Evolutionary conservation across 208 protist genomes (phyloP).

Genomic region (Wallacemonas sp.): DNA sequence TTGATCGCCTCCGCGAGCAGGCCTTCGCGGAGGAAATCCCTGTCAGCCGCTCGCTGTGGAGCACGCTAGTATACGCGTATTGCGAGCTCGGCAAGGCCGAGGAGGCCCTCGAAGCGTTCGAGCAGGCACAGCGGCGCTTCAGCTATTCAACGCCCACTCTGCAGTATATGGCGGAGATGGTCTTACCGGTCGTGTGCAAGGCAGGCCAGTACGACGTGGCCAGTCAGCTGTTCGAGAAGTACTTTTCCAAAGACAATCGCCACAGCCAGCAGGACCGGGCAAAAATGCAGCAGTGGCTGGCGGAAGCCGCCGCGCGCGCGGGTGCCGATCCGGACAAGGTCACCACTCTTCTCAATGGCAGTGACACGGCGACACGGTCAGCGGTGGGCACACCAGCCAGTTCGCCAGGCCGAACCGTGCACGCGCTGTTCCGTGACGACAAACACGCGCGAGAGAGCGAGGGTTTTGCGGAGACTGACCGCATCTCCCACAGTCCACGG

Average conservation of each 20-base stretch:
- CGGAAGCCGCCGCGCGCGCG: slow-evolving; percentile 69
- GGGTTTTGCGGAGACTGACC: slow-evolving; percentile 1
- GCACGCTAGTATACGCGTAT: slow-evolving; percentile 79
- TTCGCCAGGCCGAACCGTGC: background rate
- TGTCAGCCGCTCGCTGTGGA: slow-evolving; percentile 54
- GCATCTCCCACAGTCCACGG: too few species aligned
- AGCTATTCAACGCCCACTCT: slow-evolving; percentile 47
- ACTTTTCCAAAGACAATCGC: slow-evolving; percentile 23
- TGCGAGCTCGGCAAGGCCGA: slow-evolving; percentile 33
- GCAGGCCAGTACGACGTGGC: slow-evolving; percentile 43
- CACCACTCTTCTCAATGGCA: background rate
- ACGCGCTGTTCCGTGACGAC: background rate
- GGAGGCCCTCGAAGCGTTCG: slow-evolving; percentile 53
- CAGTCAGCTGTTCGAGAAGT: slow-evolving; percentile 23
- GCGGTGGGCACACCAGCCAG: background rate
- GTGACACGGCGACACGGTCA: background rate
- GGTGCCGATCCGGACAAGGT: slow-evolving; percentile 18
- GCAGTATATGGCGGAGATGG: slow-evolving; percentile 60
- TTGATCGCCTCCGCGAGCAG: slow-evolving; percentile 61
- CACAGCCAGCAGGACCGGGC: slow-evolving; percentile 17
- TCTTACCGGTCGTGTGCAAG: slow-evolving; percentile 59
- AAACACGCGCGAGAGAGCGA: background rate
- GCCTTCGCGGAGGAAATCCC: slow-evolving; percentile 72
- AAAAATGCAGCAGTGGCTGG: slow-evolving; percentile 37
- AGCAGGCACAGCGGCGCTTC: slow-evolving; percentile 46